A percentile compares a stretch with the other conserved stretches of the same genome.
phyloP scores from a whole-genome alignment of 2,329 filamentous ascomycete genomes.

The Pseudogymnoascus sp. region DNA sequence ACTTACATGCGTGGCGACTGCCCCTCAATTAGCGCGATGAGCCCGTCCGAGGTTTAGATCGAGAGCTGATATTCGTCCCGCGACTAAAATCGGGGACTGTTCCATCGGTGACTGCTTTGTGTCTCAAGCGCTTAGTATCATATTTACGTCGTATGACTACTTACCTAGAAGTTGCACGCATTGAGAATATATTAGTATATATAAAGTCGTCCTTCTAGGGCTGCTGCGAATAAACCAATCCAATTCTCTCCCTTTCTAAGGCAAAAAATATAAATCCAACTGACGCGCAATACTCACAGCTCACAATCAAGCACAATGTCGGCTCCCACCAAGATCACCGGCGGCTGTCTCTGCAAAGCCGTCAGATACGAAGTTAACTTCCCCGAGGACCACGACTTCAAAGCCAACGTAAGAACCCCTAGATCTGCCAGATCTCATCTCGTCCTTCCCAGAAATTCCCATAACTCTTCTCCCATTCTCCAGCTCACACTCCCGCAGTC shows the following conservation, averaged over 20 bases:
- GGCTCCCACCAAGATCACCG: constrained; percentile 30
- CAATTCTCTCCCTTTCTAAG: not conserved
- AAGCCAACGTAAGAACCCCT: constrained; percentile 23
- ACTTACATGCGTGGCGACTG: not conserved
- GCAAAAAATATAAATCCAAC: not conserved
- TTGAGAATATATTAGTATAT: not conserved
- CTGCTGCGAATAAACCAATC: not conserved
- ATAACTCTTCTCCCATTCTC: not conserved
- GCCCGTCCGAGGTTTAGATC: not conserved
- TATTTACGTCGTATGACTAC: not conserved
- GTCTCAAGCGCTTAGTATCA: not conserved
- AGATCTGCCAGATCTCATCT: not conserved
- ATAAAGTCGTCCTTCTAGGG: not conserved
- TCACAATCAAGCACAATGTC: constrained; percentile 22
- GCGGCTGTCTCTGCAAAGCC: constrained; percentile 44
- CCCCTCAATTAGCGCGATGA: not conserved
- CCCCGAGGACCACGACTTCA: constrained; percentile 37
- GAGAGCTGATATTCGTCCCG: not conserved
- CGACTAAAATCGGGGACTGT: not conserved
- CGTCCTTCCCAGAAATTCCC: not conserved
- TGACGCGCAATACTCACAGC: not conserved
- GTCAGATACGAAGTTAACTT: constrained; percentile 43
- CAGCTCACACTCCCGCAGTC: constrained; percentile 26
- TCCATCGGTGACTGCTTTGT: not conserved
- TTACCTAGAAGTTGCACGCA: not conserved